phyloP scores from a whole-genome alignment of 2,329 filamentous ascomycete species.

The Cercospora nicotianae region DNA sequence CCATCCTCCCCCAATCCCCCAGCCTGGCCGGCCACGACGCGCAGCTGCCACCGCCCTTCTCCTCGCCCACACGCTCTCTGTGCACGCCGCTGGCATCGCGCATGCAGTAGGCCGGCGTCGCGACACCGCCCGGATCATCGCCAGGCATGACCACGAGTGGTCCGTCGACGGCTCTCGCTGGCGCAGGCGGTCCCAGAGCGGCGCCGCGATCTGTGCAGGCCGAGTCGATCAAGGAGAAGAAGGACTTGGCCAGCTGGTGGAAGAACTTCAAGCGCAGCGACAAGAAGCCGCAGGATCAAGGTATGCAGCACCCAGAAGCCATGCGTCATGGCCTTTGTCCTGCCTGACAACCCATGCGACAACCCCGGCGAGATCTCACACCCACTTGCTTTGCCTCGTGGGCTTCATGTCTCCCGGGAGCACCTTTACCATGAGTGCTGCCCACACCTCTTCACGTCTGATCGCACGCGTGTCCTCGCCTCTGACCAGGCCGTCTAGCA shows the following conservation, averaged over 20 bases:
- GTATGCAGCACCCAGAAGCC: conserved; percentile 43
- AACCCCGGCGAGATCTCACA: neutral
- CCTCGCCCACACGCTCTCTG: neutral
- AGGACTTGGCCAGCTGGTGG: conserved; percentile 95
- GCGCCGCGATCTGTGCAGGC: conserved; percentile 50
- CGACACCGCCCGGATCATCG: conserved; percentile 22
- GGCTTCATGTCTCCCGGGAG: neutral
- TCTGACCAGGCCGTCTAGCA: conserved; percentile 25
- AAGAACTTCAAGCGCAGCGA: conserved; percentile 79
- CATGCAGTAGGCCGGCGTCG: conserved; percentile 29
- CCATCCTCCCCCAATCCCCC: conserved; percentile 1
- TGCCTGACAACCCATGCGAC: neutral
- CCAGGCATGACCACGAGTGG: conserved; percentile 44
- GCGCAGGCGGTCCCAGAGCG: conserved; percentile 46
- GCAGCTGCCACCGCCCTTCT: conserved; percentile 7
- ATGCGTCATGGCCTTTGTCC: conserved; percentile 8
- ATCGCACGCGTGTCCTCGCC: conserved; percentile 4
- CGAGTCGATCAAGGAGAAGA: conserved; percentile 75
- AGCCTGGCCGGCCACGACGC: neutral
- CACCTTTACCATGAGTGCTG: neutral
- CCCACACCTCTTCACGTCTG: neutral
- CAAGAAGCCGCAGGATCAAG: conserved; percentile 63
- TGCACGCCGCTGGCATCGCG: conserved; percentile 18
- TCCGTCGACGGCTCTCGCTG: conserved; percentile 45
- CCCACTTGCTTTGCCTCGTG: neutral